Conservation (phyloP, 2,329 filamentous ascomycete genomes). For the Fusarium albidum region DNA sequence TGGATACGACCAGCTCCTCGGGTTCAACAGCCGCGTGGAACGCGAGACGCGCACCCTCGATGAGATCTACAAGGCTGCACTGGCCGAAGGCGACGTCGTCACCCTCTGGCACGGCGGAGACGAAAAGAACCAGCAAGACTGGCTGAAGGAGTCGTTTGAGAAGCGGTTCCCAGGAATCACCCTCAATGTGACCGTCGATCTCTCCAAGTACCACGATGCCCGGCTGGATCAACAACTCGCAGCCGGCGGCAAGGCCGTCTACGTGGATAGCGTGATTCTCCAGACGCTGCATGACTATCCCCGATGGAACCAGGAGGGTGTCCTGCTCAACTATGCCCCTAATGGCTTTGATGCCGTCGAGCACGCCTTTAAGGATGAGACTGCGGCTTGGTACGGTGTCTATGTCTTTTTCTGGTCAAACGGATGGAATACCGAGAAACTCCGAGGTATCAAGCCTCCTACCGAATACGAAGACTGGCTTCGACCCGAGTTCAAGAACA, state of each 20-base stretch:
- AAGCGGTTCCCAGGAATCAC: conserved; percentile 55
- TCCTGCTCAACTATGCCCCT: conserved; percentile 56
- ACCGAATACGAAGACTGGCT: conserved; percentile 52
- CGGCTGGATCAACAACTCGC: conserved; percentile 55
- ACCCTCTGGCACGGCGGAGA: conserved; percentile 58
- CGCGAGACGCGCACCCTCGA: conserved; percentile 42
- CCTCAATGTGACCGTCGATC: conserved; percentile 61
- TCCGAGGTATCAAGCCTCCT: too few species aligned
- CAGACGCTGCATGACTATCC: conserved; percentile 59
- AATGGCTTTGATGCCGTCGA: conserved; percentile 51
- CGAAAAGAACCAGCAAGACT: conserved; percentile 49
- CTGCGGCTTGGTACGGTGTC: conserved; percentile 47
- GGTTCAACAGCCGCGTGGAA: too few species aligned
- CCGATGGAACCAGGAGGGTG: conserved; percentile 54
- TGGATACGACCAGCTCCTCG: too few species aligned
- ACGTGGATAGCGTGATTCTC: conserved; percentile 54
- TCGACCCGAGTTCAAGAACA: conserved; percentile 58
- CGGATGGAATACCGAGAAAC: conserved; percentile 37
- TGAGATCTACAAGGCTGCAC: conserved; percentile 57
- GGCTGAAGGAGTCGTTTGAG: conserved; percentile 53
- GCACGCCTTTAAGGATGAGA: conserved; percentile 47
- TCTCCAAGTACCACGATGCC: conserved; percentile 62
- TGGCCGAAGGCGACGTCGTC: conserved; percentile 55
- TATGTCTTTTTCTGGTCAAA: conserved; percentile 40
- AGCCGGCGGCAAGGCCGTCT: conserved; percentile 38